Conservation (phyloP, 371 early-diverging fungal genomes). For the Mortierella sp. region DNA sequence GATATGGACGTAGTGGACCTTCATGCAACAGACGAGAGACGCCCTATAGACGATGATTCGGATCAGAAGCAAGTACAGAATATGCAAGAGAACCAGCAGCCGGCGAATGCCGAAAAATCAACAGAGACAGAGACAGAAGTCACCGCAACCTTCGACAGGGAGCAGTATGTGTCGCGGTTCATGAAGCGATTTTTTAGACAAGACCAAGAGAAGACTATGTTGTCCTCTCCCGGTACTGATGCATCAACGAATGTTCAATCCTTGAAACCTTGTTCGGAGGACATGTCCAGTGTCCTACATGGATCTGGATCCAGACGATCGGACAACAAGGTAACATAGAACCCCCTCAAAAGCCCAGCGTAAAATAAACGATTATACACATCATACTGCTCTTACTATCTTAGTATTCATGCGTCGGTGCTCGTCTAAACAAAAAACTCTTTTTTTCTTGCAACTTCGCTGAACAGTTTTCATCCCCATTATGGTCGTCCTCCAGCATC, state of each 20-base stretch:
- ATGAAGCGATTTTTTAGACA: conserved; percentile 21
- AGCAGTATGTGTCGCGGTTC: conserved; percentile 36
- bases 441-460: not conserved
- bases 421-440: not conserved
- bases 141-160: conserved; percentile 5
- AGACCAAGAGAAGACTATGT: not conserved
- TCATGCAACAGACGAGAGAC: not conserved
- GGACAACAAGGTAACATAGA: conserved; percentile 43
- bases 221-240: no score
- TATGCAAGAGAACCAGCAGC: not conserved
- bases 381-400: not conserved
- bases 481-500: conserved; percentile 29
- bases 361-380: not conserved
- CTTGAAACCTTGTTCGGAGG: not conserved
- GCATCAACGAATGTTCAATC: not conserved
- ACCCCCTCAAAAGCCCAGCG: not conserved
- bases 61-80: not conserved
- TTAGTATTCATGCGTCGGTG: not conserved
- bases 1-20: conserved; percentile 10
- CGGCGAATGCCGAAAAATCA: not conserved
- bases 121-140: not conserved
- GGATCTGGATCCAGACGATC: not conserved
- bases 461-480: conserved; percentile 27
- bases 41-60: not conserved
- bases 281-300: not conserved